A percentile compares a stretch with the other conserved stretches of the same genome.
These are phyloP conservation scores for Epichloe baconii DNA, from an alignment of 2,329 filamentous ascomycete species.

Conservation along the genomic window DNA sequence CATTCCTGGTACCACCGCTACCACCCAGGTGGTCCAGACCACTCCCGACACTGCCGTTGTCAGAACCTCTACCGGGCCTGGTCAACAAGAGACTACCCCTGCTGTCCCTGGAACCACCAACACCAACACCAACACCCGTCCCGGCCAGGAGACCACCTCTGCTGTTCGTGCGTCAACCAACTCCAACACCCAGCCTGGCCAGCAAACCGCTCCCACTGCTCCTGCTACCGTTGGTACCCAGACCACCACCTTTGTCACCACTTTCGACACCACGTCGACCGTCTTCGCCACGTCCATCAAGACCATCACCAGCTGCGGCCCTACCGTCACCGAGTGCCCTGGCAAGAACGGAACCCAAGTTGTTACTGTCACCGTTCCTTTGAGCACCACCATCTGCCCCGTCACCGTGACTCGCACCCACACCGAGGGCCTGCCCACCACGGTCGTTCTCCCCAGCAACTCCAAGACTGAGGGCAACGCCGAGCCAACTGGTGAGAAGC, in stretches of 20 bases:
- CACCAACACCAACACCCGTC: neutral
- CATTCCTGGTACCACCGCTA: neutral
- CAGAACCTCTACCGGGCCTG: slow-evolving; percentile 1
- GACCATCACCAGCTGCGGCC: slow-evolving; percentile 38
- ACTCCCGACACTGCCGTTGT: neutral
- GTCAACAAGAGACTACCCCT: slow-evolving; percentile 6
- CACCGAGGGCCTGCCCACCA: slow-evolving; percentile 11
- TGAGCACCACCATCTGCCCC: slow-evolving; percentile 49
- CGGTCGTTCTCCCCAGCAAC: slow-evolving; percentile 8
- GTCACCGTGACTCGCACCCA: slow-evolving; percentile 41
- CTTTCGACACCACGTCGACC: slow-evolving; percentile 34
- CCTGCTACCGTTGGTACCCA: neutral
- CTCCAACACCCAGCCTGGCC: neutral
- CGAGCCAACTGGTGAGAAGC: slow-evolving; percentile 7
- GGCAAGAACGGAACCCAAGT: slow-evolving; percentile 32
- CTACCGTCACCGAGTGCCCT: slow-evolving; percentile 37
- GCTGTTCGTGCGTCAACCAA: neutral
- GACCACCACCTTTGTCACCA: slow-evolving; percentile 16
- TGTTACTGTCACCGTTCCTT: slow-evolving; percentile 39
- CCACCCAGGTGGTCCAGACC: neutral
- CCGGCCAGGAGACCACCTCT: slow-evolving; percentile 2
- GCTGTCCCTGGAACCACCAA: slow-evolving; percentile 7
- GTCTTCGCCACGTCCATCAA: slow-evolving; percentile 35
- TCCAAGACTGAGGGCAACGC: slow-evolving; percentile 6
- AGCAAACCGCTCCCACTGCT: slow-evolving; percentile 2